Base-by-base conservation (phyloP, 2,329 filamentous ascomycete genomes). In the Penicillium sp. region DNA sequence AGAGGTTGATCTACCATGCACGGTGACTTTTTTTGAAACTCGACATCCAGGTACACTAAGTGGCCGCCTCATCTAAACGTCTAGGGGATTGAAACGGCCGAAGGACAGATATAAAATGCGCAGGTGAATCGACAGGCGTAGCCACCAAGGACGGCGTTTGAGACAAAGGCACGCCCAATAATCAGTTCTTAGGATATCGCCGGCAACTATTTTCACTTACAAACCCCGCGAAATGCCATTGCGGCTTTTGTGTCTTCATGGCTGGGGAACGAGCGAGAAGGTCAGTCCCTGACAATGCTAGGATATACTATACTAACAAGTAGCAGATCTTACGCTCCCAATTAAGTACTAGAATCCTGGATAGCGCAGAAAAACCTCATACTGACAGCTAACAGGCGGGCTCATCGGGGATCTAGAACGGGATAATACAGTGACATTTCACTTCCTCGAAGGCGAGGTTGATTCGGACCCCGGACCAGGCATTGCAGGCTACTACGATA, bases 231-330 rank as follows among this genome's bases (percentile, higher is more conserved):
- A 26, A 11, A 63, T 63, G 61, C 55, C 57, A n/a, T 49, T 66
- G 44, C 54, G 56, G 42, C 48, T 68, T 20, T 54, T 66, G 28
- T 67, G 65, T 44, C 59, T 68, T 24, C 65, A 66, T 57, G 64
- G 64, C 20, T 61, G 56, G 57, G 65, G 65, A 3, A 65, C 61
- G n/a, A 65, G 63, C 46, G 46, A 57, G 36, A 58, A 60, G 42
- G 58, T 63, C 18, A 52, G 49, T 14, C 2, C 22, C n/a, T n/a
- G 18, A 10, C 14, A 7, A 9, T 1, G 13, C 20, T 18, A 32
- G 7, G 3, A 8, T 29, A 11, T n/a, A 10, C 16, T 11, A 2
- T 22, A 22, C 18, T 11, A 16, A 41, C 14, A 23, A 6, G 16
- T 32, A 27, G 22, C 34, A 66, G 62, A 64, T 65, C 50, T 42